Conservation (phyloP, 2,329 filamentous ascomycete genomes). For the Cytospora paraplurivora region DNA sequence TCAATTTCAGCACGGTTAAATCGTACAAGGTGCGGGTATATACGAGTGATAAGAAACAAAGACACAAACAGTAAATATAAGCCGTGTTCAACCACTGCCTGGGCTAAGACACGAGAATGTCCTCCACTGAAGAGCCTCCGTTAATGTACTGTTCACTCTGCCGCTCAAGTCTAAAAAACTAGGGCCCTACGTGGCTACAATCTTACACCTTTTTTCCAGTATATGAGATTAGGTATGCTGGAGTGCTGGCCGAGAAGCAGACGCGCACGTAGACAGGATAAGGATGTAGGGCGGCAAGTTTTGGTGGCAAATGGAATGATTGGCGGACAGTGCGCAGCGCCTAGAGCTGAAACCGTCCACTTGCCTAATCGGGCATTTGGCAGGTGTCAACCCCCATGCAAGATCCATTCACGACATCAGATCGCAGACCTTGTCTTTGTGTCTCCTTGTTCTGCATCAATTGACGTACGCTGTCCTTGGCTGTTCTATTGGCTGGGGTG, state of each 20-base stretch:
- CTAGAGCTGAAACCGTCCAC: not conserved
- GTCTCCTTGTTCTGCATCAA: not conserved
- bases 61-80: not conserved
- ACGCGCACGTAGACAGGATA: not conserved
- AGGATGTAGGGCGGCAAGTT: not conserved
- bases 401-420: not conserved
- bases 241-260: not conserved
- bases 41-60: not conserved
- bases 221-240: not conserved
- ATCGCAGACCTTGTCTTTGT: not conserved
- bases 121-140: not conserved
- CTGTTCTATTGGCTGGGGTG: not conserved
- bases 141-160: not conserved
- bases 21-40: not conserved
- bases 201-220: not conserved
- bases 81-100: not conserved
- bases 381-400: not conserved
- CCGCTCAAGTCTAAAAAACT: not conserved
- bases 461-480: not conserved
- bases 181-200: not conserved
- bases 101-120: not conserved
- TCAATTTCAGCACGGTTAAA: not conserved
- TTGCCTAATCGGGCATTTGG: not conserved
- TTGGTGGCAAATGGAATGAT: not conserved
- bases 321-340: not conserved